These are phyloP conservation scores for Trichoderma oligosporum DNA, from an alignment of 2,329 filamentous ascomycete species.

Conservation along the genomic window DNA sequence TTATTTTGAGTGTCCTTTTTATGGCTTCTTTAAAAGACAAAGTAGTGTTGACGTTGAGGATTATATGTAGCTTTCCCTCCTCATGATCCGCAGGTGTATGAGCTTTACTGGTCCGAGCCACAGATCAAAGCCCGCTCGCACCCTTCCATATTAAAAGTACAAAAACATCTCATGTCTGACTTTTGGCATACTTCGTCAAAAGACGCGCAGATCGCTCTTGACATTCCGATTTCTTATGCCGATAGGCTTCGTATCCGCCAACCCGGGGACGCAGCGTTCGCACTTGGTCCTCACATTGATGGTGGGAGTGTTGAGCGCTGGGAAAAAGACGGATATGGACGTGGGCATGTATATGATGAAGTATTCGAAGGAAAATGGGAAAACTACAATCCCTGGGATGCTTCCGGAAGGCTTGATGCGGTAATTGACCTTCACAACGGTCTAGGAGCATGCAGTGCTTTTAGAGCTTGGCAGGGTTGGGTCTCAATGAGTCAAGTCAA, in stretches of 20 bases:
- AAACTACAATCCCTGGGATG: slow-evolving; percentile 77
- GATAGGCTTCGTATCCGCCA: slow-evolving; percentile 69
- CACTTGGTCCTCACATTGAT: slow-evolving; percentile 69
- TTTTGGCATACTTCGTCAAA: slow-evolving; percentile 58
- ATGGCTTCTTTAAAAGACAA: background rate
- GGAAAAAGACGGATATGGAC: slow-evolving; percentile 66
- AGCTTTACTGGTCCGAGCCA: slow-evolving; percentile 69
- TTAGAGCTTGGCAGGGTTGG: slow-evolving; percentile 90
- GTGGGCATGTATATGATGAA: slow-evolving; percentile 64
- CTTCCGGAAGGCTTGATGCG: slow-evolving; percentile 62
- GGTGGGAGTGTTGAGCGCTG: slow-evolving; percentile 72
- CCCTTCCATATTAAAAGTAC: slow-evolving; percentile 58
- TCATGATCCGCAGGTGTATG: slow-evolving; percentile 64
- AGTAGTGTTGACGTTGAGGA: background rate
- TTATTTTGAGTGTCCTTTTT: background rate
- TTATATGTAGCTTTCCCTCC: slow-evolving; percentile 64
- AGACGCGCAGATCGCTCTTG: slow-evolving; percentile 44
- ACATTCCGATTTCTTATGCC: slow-evolving; percentile 62
- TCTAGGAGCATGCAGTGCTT: slow-evolving; percentile 76
- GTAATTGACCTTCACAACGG: slow-evolving; percentile 75
- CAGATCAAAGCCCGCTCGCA: slow-evolving; percentile 67
- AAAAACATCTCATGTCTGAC: slow-evolving; percentile 56
- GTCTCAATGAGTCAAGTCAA: slow-evolving; percentile 70
- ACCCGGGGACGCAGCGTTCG: slow-evolving; percentile 67
- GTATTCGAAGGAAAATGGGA: slow-evolving; percentile 78